Conservation (phyloP, 2,329 filamentous ascomycete genomes). For the Pseudogymnoascus sp. region DNA sequence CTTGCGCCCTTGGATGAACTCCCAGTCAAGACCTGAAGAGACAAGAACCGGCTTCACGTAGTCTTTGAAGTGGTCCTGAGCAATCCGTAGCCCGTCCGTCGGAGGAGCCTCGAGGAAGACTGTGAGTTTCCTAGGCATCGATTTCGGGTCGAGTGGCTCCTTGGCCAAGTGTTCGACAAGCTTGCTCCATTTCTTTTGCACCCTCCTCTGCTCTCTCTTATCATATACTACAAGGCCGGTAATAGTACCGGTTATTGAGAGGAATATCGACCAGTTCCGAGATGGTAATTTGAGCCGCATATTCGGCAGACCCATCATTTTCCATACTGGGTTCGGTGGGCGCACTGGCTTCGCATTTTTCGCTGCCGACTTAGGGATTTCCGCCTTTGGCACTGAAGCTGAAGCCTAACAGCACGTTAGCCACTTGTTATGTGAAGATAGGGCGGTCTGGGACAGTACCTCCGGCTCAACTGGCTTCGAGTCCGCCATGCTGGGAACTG, state of each 20-base stretch:
- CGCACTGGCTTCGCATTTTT: conserved; percentile 38
- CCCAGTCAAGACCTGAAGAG: conserved; percentile 87
- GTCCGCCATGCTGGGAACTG: conserved; percentile 12
- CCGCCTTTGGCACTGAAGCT: conserved; percentile 31
- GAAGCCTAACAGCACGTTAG: conserved; percentile 21
- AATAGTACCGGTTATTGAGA: conserved; percentile 70
- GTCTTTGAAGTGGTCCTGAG: conserved; percentile 93
- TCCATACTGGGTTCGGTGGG: conserved; percentile 63
- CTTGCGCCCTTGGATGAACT: conserved; percentile 84
- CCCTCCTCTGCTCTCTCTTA: conserved; percentile 78
- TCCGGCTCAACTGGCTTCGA: conserved; percentile 21
- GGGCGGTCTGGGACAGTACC: conserved; percentile 9
- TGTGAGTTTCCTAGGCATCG: conserved; percentile 76
- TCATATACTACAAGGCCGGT: conserved; percentile 83
- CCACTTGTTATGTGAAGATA: not conserved
- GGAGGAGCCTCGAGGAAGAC: conserved; percentile 82
- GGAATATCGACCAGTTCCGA: conserved; percentile 96
- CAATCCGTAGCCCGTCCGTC: conserved; percentile 72
- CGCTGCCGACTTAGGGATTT: conserved; percentile 27
- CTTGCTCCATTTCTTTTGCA: conserved; percentile 79
- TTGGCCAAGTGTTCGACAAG: conserved; percentile 78
- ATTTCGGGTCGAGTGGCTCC: conserved; percentile 63
- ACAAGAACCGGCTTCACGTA: conserved; percentile 92
- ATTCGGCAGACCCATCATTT: conserved; percentile 78
- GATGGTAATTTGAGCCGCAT: conserved; percentile 81